Conservation (phyloP, 768 basidiomycete genomes). For the Russula brevipes region DNA sequence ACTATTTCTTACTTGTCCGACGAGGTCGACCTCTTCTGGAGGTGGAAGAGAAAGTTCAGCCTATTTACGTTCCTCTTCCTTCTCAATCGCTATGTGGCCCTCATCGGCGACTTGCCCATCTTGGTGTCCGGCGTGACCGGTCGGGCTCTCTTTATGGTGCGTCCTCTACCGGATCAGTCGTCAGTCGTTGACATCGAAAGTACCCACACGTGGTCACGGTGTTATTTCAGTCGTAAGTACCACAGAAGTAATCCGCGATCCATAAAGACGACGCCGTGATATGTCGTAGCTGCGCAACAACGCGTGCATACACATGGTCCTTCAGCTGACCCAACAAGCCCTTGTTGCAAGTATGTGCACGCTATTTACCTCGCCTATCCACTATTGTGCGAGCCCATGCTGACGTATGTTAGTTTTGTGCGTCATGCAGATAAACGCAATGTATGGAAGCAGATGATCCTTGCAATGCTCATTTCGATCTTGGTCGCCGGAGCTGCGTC, state of each 20-base stretch:
- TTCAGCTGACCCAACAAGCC: not conserved
- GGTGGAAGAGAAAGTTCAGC: not conserved
- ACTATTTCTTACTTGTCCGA: not conserved
- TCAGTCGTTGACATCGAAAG: not conserved
- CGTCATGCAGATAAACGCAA: not conserved
- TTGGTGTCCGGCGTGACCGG: not conserved
- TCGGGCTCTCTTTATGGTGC: not conserved
- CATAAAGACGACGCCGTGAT: not conserved
- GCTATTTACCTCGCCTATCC: not conserved
- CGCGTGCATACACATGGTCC: not conserved
- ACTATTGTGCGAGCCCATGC: not conserved
- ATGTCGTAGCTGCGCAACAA: not conserved
- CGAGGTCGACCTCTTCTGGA: not conserved
- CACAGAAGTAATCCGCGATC: not conserved
- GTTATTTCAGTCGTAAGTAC: not conserved
- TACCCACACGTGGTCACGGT: not conserved
- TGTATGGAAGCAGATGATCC: not conserved
- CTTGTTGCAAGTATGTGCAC: not conserved
- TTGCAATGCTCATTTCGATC: not conserved
- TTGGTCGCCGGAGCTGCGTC: not conserved
- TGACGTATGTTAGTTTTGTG: not conserved
- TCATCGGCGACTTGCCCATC: not conserved
- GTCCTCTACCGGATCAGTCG: not conserved
- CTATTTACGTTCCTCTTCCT: not conserved
- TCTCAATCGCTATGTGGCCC: not conserved